These are phyloP conservation scores for Lizonia empirigonia DNA, from an alignment of 2,329 filamentous ascomycete genomes.

Conservation along the genomic window DNA sequence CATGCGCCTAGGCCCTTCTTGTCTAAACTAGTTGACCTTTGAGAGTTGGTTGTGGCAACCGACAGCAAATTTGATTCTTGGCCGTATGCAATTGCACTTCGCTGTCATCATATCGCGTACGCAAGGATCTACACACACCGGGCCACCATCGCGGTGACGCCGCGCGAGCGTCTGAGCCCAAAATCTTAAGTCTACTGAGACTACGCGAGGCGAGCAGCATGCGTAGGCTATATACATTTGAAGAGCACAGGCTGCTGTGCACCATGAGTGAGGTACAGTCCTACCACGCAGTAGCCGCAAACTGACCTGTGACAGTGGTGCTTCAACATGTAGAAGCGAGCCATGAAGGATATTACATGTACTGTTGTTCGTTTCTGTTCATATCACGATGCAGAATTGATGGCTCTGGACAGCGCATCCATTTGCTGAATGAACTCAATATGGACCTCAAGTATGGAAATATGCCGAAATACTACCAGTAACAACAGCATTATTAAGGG, in stretches of 20 bases:
- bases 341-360: no score
- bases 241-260: neutral
- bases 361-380: neutral
- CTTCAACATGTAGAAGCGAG: no score
- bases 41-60: neutral
- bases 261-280: neutral
- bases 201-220: neutral
- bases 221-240: constrained; percentile 4
- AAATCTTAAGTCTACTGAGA: neutral
- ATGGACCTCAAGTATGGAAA: neutral
- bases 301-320: no score
- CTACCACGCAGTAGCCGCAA: neutral
- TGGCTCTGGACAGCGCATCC: no score
- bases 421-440: neutral
- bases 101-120: neutral
- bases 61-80: neutral
- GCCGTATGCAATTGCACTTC: neutral
- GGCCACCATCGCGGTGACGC: neutral
- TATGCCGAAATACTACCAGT: neutral
- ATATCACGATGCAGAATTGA: neutral
- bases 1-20: neutral
- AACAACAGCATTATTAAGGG: neutral
- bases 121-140: neutral
- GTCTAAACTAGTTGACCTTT: neutral
- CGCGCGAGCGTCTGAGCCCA: neutral